Evolutionary conservation across 1,139 yeast genomes (phyloP), one percentile per base, ranked within the genome.

Genomic region (Blastobotrys capitulatus): DNA sequence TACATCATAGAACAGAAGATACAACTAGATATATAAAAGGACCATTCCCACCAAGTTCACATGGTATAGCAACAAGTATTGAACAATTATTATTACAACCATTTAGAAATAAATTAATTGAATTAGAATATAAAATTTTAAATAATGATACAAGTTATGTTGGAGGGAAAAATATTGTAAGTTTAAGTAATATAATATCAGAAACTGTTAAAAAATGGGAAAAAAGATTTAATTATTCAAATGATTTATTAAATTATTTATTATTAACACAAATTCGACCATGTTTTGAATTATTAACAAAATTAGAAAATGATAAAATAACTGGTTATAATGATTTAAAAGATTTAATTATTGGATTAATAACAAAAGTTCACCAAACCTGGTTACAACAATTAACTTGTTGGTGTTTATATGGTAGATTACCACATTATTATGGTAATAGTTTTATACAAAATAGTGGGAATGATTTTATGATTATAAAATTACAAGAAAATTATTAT

Each of bases 331-430:
- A 41, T 6, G 58, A 57, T 16, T 54, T 62, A 12, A 51, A 54
- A 25, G 43, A 20, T 8, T 38, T 60, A 25, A 53, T 59, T 8
- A 32, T 41, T 9, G 48, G 47, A 1, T 56, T 61, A 18, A 43
- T 60, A 18, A 27, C 52, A n/a, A 57, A 56, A 6, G 60, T 59
- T 12, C 58, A 59, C 31, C 48, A 49, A 18, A 54, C 55, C 13
- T 62, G 65, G 65, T 48, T 60, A 27, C 54, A 51, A 13, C 57
- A 57, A 44, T 49, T 60, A 13, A 42, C 57, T 35, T 51, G 60
- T 15, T 62, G 65, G 66, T 51, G 59, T 8, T 45, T 60, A n/a
- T 62, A 62, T 44, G 66, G 66, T 6, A 53, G 57, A 36, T 45
- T 55, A 18, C 52, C 57, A 37, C 49, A 26, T n/a, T 54, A 47